A percentile compares a stretch with the other conserved stretches of the same genome.
phyloP scores from a whole-genome alignment of 441 rosid species.

The Erysimum pusillum region DNA sequence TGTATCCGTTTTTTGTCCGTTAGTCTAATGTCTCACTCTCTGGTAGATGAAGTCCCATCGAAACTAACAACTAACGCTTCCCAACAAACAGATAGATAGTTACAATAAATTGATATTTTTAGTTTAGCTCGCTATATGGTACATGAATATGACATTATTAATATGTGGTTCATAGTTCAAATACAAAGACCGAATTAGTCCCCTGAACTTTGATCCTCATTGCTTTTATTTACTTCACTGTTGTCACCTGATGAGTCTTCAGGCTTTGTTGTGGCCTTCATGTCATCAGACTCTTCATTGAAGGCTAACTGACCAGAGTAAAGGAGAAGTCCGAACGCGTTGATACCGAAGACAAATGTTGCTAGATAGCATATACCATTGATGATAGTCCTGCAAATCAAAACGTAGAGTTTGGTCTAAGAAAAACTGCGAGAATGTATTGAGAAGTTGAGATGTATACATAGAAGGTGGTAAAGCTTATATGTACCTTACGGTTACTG shows the following conservation, averaged over 20 bases:
- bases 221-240: conserved; percentile 47
- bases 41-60: conserved; percentile 45
- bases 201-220: conserved; percentile 59
- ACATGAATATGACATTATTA: conserved; percentile 19
- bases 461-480: neutral
- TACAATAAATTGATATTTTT: neutral
- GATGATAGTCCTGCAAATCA: conserved; percentile 71
- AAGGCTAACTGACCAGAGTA: conserved; percentile 80
- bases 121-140: neutral
- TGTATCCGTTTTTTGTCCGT: conserved; percentile 39
- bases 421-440: conserved; percentile 19
- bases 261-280: conserved; percentile 46
- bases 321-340: conserved; percentile 77
- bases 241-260: conserved; percentile 42
- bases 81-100: conserved; percentile 37
- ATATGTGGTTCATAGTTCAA: conserved; percentile 37
- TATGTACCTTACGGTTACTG: conserved; percentile 75
- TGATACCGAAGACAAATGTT: conserved; percentile 85
- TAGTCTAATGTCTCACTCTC: conserved; percentile 40
- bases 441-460: conserved; percentile 14
- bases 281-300: conserved; percentile 56
- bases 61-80: conserved; percentile 44
- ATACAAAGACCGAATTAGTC: conserved; percentile 45
- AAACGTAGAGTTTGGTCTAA: conserved; percentile 7
- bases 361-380: conserved; percentile 93